Conservation (phyloP, 1,139 yeast genomes). For the Geotrichum bryndzae region DNA sequence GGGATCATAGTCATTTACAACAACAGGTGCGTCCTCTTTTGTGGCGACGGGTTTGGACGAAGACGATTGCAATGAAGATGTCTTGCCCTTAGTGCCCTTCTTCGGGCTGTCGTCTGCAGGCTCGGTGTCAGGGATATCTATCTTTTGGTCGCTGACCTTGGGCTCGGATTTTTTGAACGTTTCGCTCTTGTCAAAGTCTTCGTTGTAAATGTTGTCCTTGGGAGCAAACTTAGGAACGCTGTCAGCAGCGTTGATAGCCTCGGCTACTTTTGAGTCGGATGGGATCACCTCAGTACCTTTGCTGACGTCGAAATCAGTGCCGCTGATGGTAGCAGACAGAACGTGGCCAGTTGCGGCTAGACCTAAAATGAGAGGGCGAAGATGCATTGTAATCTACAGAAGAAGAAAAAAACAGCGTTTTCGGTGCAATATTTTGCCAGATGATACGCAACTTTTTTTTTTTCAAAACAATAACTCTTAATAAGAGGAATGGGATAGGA, state of each 20-base stretch:
- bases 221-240: constrained; percentile 36
- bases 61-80: not conserved
- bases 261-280: constrained; percentile 32
- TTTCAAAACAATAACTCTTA: not conserved
- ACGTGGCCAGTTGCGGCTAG: constrained; percentile 11
- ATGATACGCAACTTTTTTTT: not conserved
- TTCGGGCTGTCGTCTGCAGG: constrained; percentile 20
- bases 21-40: constrained; percentile 32
- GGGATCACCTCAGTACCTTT: constrained; percentile 31
- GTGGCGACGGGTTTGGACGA: constrained; percentile 25
- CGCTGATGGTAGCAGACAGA: constrained; percentile 16
- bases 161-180: constrained; percentile 33
- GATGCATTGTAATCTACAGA: constrained; percentile 12
- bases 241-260: constrained; percentile 28
- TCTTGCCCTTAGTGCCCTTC: constrained; percentile 23
- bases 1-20: constrained; percentile 38
- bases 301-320: constrained; percentile 25
- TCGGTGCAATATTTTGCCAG: not conserved
- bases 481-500: not conserved
- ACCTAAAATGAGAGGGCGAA: constrained; percentile 15
- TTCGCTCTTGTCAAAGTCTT: constrained; percentile 28
- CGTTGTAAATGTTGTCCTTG: constrained; percentile 32
- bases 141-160: constrained; percentile 26
- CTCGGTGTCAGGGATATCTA: constrained; percentile 28
- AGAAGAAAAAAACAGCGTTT: not conserved